Base-by-base conservation (phyloP, 2,329 filamentous ascomycete species). In the Clonostachys solani region DNA sequence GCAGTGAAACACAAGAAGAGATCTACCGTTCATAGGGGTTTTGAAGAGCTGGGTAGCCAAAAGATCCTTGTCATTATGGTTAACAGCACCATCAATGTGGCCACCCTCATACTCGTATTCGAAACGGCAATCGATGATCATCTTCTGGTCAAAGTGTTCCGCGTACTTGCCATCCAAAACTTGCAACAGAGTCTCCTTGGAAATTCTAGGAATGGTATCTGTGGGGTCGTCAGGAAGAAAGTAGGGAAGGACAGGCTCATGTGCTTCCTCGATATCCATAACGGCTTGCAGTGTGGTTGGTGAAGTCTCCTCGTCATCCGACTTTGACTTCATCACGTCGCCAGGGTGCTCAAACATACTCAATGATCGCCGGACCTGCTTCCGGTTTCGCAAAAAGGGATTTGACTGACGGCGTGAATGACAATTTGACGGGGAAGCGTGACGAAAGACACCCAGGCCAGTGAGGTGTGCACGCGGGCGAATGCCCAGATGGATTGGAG, bases 51-150 rank as follows among this genome's bases (percentile, higher is more conserved):
- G 83, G 47, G 76, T 75, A 9, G 90, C 83, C 49, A 99, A 77
- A 50, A 87, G 72, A 60, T 99, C 92, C 69, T 96, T 96, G 72
- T 96, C 90, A 69, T 96, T 97, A 74, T 91, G 94, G 74, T 99
- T 99, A 69, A 96, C 77, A 40, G 94, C 94, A 16, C 88, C 88
- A 56, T 91, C 81, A 61, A 99, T 96, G 65, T 99, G 94, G 34
- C 94, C 94, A 48, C 94, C 94, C 15, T 96, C 87, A 64, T 95
- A 99, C 70, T 99, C 94, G 66, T 99, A 99, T 75, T 99, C 94
- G 63, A 99, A 99, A 17, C 94, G 88, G 66, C 94, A 99, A 67
- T 99, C 94, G 59, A 99, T 86, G 60, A 99, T 78, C 67, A 95
- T 81, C 64, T 89, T 85, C 62, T 92, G 81, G 50, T 91, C 84